Base-by-base conservation (phyloP, 176 grass and related monocot genomes). In the Coix lacrymajobi region DNA sequence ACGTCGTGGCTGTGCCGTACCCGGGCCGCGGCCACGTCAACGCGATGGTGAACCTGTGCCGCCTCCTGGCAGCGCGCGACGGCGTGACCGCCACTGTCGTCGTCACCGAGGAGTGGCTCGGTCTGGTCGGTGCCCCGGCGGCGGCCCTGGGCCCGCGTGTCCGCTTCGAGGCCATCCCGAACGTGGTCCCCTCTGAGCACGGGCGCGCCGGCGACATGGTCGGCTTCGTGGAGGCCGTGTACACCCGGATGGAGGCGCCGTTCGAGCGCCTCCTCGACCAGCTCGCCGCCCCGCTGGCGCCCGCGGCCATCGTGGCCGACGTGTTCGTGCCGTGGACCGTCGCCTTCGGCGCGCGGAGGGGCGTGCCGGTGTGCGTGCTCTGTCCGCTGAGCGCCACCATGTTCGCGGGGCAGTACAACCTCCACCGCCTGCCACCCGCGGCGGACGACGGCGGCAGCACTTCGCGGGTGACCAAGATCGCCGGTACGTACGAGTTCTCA, bases 11-110 rank as follows among this genome's bases (percentile, higher is more conserved):
- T 12, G 67, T 94, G n/a, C 71, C 89, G 3, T 88, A 91, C 76
- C 92, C 92, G 0, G 94, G 92, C 46, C 80, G 86, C 1, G 88
- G 92, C 70, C 95, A 97, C 88, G 11, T 97, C 14, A 92, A 94
- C 77, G 79, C 90, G 17, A 89, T 94, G 83, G 66, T 97, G 69
- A 87, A 79, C 85, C 86, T 97, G 62, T 87, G 87, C 78, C 73
- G 90, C 52, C 64, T 87, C 69, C 92, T 52, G 40, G 63, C 79
- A 5, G 63, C 86, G 19, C 71, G 82, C 43, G 69, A 72, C 32
- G 37, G 65, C 81, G 43, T 92, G 38, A 13, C 75, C 36, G 73
- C 40, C 80, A 61, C 70, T 31, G 16, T 68, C 20, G 39, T 78
- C 45, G 51, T 93, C 48, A 77, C 88, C 1, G 87, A 92, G 51